Base-by-base conservation (phyloP, 192 early-diverging fungal species). In the Coemansia sp. region DNA sequence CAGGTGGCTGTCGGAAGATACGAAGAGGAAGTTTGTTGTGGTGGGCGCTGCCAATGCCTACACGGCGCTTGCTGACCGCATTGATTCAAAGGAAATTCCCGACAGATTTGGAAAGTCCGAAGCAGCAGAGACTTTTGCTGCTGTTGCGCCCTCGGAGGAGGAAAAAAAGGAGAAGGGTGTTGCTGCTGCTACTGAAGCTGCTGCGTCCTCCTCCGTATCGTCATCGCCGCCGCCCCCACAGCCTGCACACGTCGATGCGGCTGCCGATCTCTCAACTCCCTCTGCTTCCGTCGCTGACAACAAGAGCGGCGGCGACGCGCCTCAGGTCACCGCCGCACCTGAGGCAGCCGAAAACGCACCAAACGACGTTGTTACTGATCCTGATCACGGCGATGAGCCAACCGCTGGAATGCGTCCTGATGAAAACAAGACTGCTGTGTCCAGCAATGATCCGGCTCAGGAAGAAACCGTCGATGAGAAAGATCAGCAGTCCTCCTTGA, bases 21-120 rank as follows among this genome's bases (percentile, higher is more conserved):
- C 86, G 9, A 84, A 83, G 64, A 80, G 68, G 52, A 89, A 89
- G 77, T 89, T 89, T 78, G 76, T 89, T 11, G 83, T 89, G 8
- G 79, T 84, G 32, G 81, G 85, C 65, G 81, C 82, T 72, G 54
- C 68, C 32, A 81, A 69, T 48, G 71, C 75, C 0, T 57, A 63
- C 19, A 57, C 64, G 4, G 71, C 63, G 13, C 68, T 85, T 21
- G 73, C 71, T 5, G 68, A 85, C 40, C 69, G 73, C 42, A 85
- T 85, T 38, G 74, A 69, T n/a, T 53, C 49, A 5, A 69, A 77
- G 19, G 75, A 81, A 50, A 45, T 83, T 40, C 79, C 78, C 0
- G 70, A 74, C 43, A 70, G 62, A 39, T 85, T 81, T 56, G 67
- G 58, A 50, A 67, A 69, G 38, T 16, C 76, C 21, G 66, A 72